Conservation (phyloP, 1,284 basidiomycete species). For the Melanopsichium pennsylvanicum region DNA sequence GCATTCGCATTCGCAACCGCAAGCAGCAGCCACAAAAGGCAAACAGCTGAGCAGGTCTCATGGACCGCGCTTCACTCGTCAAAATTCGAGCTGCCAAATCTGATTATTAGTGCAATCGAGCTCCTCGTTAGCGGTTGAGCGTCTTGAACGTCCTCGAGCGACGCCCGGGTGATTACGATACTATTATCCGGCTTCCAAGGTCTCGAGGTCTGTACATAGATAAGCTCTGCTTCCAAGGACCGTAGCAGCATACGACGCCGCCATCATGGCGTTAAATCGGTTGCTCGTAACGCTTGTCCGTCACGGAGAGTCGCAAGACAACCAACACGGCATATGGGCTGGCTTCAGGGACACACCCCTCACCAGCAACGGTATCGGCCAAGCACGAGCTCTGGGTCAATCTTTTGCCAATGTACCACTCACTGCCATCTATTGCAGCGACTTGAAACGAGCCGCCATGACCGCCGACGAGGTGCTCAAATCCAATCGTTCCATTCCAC, state of each 20-base stretch:
- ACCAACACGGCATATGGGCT: constrained; percentile 73
- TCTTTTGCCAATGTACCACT: constrained; percentile 73
- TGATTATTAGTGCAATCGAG: no score
- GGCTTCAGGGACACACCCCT: constrained; percentile 84
- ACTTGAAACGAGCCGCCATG: constrained; percentile 77
- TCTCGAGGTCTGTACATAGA: no score
- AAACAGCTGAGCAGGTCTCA: no score
- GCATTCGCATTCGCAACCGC: no score
- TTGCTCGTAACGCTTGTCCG: constrained; percentile 51
- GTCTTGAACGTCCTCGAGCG: no score
- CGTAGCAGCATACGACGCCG: background rate
- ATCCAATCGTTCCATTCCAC: constrained; percentile 68
- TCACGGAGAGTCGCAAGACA: constrained; percentile 64
- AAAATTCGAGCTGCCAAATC: no score
- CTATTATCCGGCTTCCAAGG: no score
- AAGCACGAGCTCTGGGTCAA: constrained; percentile 80
- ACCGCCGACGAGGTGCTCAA: constrained; percentile 75
- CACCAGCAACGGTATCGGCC: constrained; percentile 83
- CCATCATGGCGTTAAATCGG: constrained; percentile 32
- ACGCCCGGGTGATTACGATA: no score
- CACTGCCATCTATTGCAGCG: constrained; percentile 78
- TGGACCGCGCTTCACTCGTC: no score
- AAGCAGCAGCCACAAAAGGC: no score
- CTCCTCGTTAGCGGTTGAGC: no score
- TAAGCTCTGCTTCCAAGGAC: no score